Percentiles rank a stretch among this genome's conserved stretches.
Conservation (phyloP, 495 filamentous ascomycete species). For the Haplographium delicatum region DNA sequence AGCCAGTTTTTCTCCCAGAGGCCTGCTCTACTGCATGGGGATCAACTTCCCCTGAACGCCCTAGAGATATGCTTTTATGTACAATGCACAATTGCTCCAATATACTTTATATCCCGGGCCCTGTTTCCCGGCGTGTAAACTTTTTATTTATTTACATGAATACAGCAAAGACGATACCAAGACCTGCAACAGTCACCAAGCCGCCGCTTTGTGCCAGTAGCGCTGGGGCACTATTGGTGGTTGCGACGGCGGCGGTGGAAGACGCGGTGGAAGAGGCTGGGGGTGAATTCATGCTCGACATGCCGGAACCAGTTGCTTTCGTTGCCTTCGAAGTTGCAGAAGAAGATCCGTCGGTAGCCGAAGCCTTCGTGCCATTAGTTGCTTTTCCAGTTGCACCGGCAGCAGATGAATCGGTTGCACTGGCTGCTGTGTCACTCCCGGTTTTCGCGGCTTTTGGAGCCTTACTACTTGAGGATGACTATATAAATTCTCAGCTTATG, state of each 20-base stretch:
- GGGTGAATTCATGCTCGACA: not conserved
- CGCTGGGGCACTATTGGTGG: conserved; percentile 2
- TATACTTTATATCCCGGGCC: too few relatives aligned
- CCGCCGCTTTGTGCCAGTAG: conserved; percentile 21
- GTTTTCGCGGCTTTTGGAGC: conserved; percentile 1
- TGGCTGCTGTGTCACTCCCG: conserved; percentile 1
- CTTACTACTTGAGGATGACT: conserved; percentile 6
- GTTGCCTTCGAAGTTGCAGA: not conserved
- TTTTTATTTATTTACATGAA: conserved; percentile 25
- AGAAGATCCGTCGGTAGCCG: not conserved
- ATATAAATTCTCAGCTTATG: not conserved
- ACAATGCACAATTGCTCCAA: too few relatives aligned
- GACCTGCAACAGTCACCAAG: conserved; percentile 20
- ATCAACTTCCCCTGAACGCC: too few relatives aligned
- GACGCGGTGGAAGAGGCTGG: conserved; percentile 2
- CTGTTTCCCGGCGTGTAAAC: too few relatives aligned
- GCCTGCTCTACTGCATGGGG: too few relatives aligned
- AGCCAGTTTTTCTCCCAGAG: too few relatives aligned
- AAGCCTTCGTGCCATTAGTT: not conserved
- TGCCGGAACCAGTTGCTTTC: too few relatives aligned
- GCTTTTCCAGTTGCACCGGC: not conserved
- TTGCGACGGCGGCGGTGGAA: not conserved
- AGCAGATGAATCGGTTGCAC: not conserved
- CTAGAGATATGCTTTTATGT: too few relatives aligned
- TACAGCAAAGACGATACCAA: conserved; percentile 21